Evolutionary conservation across 805 yeast genomes (phyloP).

Genomic region (Lachancea cidri): DNA sequence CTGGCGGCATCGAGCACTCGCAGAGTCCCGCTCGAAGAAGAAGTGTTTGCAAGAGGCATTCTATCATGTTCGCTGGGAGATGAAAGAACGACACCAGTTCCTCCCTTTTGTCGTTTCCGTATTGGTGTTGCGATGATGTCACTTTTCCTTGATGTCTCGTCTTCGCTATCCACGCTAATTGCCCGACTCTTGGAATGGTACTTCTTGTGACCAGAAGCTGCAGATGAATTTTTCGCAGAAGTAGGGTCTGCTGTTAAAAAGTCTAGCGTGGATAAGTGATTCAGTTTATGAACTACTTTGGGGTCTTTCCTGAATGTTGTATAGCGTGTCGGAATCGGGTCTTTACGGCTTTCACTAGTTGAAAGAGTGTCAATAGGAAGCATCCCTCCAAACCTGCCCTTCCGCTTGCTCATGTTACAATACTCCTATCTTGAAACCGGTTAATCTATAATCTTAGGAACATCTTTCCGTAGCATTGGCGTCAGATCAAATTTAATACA

Average conservation of each 20-base stretch:
- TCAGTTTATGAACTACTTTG: conserved; percentile 15
- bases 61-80: not conserved
- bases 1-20: conserved; percentile 1
- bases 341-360: conserved; percentile 1
- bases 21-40: conserved; percentile 12
- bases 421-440: not conserved
- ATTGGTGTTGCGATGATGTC: not conserved
- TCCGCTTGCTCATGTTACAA: conserved; percentile 4
- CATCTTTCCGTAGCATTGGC: not conserved
- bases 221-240: not conserved
- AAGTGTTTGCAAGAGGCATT: conserved; percentile 3
- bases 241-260: conserved; percentile 3
- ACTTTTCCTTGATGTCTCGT: not conserved
- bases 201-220: not conserved
- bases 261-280: conserved; percentile 11
- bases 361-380: conserved; percentile 13
- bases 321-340: conserved; percentile 15
- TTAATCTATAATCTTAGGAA: not conserved
- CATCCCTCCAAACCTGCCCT: conserved; percentile 11
- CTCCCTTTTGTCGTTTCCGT: conserved; percentile 1
- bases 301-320: conserved; percentile 16
- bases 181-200: not conserved
- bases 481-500: not conserved
- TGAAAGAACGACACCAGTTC: not conserved
- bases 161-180: not conserved